A percentile compares a stretch with the other conserved stretches of the same genome.
These are phyloP conservation scores for Exophiala aquamarina DNA, from an alignment of 2,329 filamentous ascomycete species.

Conservation along the genomic window DNA sequence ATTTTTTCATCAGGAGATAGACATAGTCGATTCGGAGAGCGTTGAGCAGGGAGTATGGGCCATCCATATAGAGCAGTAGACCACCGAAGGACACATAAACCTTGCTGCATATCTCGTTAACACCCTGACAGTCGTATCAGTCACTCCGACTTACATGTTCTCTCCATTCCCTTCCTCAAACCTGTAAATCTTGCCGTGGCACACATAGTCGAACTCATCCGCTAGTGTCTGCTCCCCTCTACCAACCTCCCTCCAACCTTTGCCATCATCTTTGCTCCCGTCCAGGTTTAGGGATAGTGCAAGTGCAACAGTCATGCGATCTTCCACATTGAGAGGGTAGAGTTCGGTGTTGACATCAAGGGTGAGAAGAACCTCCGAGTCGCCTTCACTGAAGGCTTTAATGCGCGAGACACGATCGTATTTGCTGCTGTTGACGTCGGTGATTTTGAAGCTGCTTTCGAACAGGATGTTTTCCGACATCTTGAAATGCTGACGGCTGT, in stretches of 20 bases:
- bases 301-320: conserved; percentile 76
- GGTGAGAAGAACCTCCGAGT: conserved; percentile 72
- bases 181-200: conserved; percentile 53
- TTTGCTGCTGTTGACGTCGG: conserved; percentile 75
- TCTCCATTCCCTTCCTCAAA: conserved; percentile 65
- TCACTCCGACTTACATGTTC: conserved; percentile 69
- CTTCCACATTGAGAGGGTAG: conserved; percentile 73
- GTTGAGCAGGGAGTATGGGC: conserved; percentile 93
- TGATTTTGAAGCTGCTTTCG: conserved; percentile 87
- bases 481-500: too few relatives aligned
- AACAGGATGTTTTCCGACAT: conserved; percentile 89
- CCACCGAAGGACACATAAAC: conserved; percentile 94
- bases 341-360: conserved; percentile 95
- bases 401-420: conserved; percentile 95
- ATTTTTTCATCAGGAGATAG: conserved; percentile 94
- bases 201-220: conserved; percentile 53
- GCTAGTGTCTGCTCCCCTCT: conserved; percentile 59
- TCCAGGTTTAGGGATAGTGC: conserved; percentile 85
- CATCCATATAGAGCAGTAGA: conserved; percentile 83
- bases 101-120: conserved; percentile 59
- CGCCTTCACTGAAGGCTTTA: conserved; percentile 54
- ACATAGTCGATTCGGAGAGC: conserved; percentile 89
- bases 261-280: conserved; percentile 70
- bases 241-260: conserved; percentile 74
- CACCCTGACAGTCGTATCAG: not conserved